Base-by-base conservation (phyloP, 2,329 filamentous ascomycete species). In the Xylariaceae sp. region DNA sequence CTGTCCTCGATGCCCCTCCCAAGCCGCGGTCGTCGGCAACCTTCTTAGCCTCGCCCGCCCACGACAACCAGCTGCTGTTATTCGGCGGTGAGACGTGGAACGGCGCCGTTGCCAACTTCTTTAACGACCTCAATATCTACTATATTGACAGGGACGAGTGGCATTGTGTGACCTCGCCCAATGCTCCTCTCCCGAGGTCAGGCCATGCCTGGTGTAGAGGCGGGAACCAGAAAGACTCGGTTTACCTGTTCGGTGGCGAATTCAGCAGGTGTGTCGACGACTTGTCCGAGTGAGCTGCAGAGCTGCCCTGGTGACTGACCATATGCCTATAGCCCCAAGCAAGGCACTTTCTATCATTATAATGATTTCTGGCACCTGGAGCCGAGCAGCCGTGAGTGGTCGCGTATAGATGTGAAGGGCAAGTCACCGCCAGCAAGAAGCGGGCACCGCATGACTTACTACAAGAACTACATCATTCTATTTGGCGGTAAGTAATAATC, bases 331-430 rank as follows among this genome's bases (percentile, higher is more conserved):
- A 53, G 49, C 37, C 92, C 92, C 2, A 96, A 95, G 57, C 92
- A 96, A 61, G 92, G 92, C 4, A 96, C 90, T 0, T 98, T 98
- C 53, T 95, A 98, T 59, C 92, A 98, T 61, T 98, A 98, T 65
- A 94, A 94, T 52, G 92, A 96, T 63, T 96, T 98, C 58, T 98
- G 92, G 90, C 74, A 83, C 31, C 72, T 96, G 27, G 89, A 96
- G 53, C 83, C 90, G 1, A 73, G 72, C 7, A 80, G 76, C 6
- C 73, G 88, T 49, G 92, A 98, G 64, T 98, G 92, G 92, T 84
- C 78, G 36, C 83, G 89, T 40, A 69, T 98, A 21, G 92, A 98
- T 58, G 72, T 70, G 49, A 76, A 75, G 64, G 84, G 84, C 38
- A 85, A 84, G 58, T 72, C 73, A 22, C 90, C 90, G 24, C 82